Evolutionary conservation across 78 protist genomes (phyloP), one percentile per base, ranked within the genome.

Genomic region (Cavenderia fasciculata): DNA sequence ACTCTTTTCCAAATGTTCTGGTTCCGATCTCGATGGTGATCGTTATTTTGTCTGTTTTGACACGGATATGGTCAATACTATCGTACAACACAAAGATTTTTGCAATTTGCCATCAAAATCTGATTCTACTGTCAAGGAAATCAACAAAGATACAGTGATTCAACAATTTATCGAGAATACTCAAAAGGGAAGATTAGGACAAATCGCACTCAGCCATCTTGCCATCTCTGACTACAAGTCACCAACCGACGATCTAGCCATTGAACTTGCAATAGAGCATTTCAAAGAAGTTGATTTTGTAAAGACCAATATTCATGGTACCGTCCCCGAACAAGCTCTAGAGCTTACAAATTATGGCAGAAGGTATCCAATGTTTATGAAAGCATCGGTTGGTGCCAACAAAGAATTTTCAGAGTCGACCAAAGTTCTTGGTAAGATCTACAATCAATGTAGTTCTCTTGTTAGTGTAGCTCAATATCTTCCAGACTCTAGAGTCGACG

Each of bases 21-120:
- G 95, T 25, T 38, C 74, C 4, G 95, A 93, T 78, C 27, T 93
- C 34, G 95, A 93, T 68, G 95, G 95, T 27, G 95, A 93, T 44
- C 19, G 68, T 16, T 93, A 74, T 43, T 89, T 76, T 49, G 31
- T 75, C 23, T 62, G 70, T 12, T 92, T 23, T 18, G 93, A 92
- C n/a, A 23, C 25, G 12, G 51, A 63, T 0, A n/a, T 90, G 5
- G 56, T 78, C 4, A 29, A 33, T 38, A 25, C 0, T 7, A 34
- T 68, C 14, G 14, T 2, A 4, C 16, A 63, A 63, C n/a, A 63
- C 47, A 38, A 27, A 31, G 29, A 27, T 21, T 33, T 46, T 0
- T 47, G 38, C 25, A 52, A 72, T 54, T 27, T 6, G 3, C n/a
- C 2, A 18, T 10, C 66, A 34, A 41, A 38, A 25, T 19, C n/a